These are phyloP conservation scores for Fragaria iinumae DNA, from an alignment of 306 rosid genomes.

Conservation along the genomic window DNA sequence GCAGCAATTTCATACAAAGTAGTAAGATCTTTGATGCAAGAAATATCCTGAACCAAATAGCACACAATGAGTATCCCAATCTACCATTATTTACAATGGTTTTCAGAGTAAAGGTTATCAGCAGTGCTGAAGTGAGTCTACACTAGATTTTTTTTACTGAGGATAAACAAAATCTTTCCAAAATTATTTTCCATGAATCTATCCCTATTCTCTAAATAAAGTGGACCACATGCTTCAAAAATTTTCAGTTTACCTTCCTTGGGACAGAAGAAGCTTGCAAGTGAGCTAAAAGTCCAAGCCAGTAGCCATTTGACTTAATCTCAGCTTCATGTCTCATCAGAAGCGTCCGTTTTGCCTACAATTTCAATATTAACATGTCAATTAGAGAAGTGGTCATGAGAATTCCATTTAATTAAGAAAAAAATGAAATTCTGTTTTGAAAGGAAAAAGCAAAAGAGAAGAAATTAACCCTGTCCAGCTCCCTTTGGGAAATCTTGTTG, in stretches of 20 bases:
- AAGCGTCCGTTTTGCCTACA: constrained; percentile 87
- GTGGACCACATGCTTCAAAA: constrained; percentile 17
- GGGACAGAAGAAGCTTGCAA: constrained; percentile 94
- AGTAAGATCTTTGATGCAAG: constrained; percentile 89
- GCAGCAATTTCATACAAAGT: constrained; percentile 72
- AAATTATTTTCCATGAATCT: background rate
- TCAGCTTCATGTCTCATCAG: constrained; percentile 98
- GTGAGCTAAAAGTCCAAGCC: constrained; percentile 96
- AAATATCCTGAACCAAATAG: constrained; percentile 71
- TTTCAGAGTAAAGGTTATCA: background rate
- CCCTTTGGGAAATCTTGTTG: constrained; percentile 85
- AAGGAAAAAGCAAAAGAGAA: background rate
- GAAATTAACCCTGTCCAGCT: constrained; percentile 90
- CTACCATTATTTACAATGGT: background rate
- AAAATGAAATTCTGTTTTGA: background rate
- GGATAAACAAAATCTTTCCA: background rate
- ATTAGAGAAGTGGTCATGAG: background rate
- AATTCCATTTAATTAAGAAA: background rate
- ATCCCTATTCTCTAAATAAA: background rate
- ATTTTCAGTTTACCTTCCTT: constrained; percentile 73
- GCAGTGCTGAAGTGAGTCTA: background rate
- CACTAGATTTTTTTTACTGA: no score
- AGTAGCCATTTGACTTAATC: constrained; percentile 90
- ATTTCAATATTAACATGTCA: constrained; percentile 22
- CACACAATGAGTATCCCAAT: background rate